Evolutionary conservation across 177 flowering plant species (phyloP), one percentile per base, ranked within the genome.

Genomic region (Vitis hybrid): DNA sequence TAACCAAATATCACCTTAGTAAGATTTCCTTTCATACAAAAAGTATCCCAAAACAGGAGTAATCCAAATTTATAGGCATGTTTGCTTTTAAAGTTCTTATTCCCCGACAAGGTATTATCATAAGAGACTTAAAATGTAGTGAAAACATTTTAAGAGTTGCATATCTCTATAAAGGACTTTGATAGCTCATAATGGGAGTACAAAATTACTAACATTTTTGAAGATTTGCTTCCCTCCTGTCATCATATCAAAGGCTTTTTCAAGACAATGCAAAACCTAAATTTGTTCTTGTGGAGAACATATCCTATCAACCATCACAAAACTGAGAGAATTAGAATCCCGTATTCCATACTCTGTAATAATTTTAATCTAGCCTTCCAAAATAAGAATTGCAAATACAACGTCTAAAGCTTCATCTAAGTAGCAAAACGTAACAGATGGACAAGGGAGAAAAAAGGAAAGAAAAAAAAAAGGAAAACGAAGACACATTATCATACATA

Each of bases 401-500:
- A 72, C 12, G 29, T 53, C 62, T 50, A 65, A 63, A 63, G 12
- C 34, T 48, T 3, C 74, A 76, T 19, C 49, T 15, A 16, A 65
- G 19, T 3, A 51, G 52, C 57, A 65, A 3, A 63, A 63, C 16
- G 22, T 22, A 70, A 60, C 34, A 39, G 56, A 14, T 13, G 59
- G 13, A 59, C 49, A 48, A 16, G 12, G 65, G 52, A 3, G 2
- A 6, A 26, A 26, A 26, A 26, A 26, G 29, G 29, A 26, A 26
- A 2, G 29, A 26, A 2, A 26, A 26, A 22, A 22, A 26, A n/a
- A 16, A 22, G 26, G 3, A 26, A 16, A 16, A 22, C 12, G 3
- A 26, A 49, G 18, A 53, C 18, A 65, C 2, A 16, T 34, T 66
- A 74, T 64, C 65, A 74, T 65, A 77, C 72, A 73, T 11, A 63